Conservation (phyloP, 129 eudicot genomes). For the Flaveria ramosissima region DNA sequence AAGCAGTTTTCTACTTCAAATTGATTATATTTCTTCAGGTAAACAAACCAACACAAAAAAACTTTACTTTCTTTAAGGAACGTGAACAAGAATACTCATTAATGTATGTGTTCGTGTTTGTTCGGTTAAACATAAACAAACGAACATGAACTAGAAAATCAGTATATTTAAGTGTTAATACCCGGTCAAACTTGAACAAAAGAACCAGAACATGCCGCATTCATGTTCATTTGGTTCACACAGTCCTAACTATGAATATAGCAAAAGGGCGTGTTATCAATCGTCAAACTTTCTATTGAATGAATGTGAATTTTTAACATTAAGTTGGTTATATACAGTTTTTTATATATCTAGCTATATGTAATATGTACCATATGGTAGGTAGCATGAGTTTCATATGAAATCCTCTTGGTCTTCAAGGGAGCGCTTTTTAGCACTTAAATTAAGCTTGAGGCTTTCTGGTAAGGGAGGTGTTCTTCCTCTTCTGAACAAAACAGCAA, state of each 20-base stretch:
- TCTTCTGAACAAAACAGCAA: slow-evolving; percentile 87
- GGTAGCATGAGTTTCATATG: slow-evolving; percentile 21
- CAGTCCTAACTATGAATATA: neutral
- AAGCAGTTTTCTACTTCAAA: too few relatives aligned
- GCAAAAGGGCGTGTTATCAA: slow-evolving; percentile 3
- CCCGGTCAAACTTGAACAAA: neutral
- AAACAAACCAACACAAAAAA: too few relatives aligned
- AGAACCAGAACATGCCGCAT: too few relatives aligned
- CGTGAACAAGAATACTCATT: too few relatives aligned
- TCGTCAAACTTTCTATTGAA: slow-evolving; percentile 11
- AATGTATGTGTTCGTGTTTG: too few relatives aligned
- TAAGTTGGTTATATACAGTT: slow-evolving; percentile 29
- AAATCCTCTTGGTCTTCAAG: slow-evolving; percentile 81
- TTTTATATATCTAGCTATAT: neutral
- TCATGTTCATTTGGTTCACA: too few relatives aligned
- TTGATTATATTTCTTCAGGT: too few relatives aligned
- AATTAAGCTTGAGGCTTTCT: slow-evolving; percentile 81
- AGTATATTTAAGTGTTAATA: too few relatives aligned
- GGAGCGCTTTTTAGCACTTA: slow-evolving; percentile 88
- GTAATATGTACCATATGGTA: slow-evolving; percentile 5
- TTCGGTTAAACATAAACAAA: too few relatives aligned
- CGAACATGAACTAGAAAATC: too few relatives aligned
- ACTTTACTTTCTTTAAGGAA: too few relatives aligned
- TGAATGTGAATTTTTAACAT: neutral
- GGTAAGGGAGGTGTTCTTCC: slow-evolving; percentile 95